A percentile compares a stretch with the other conserved stretches of the same genome.
These are phyloP conservation scores for Podospora bellae-mahoneyi DNA, from an alignment of 495 filamentous ascomycete species.

Conservation along the genomic window DNA sequence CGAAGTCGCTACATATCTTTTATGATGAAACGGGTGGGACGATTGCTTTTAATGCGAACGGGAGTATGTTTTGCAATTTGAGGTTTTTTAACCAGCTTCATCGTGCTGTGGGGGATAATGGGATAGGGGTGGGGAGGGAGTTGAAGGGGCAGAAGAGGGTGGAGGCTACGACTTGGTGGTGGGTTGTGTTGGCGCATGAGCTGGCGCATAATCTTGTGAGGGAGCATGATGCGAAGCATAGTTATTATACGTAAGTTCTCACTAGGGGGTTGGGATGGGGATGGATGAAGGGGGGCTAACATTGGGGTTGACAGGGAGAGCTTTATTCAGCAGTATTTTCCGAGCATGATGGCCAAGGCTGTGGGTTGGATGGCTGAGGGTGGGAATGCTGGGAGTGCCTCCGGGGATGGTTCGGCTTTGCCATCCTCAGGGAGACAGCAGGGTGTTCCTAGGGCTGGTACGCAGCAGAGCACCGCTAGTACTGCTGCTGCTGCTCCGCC, in stretches of 20 bases:
- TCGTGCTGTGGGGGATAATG: conserved; percentile 27
- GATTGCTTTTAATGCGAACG: conserved; percentile 82
- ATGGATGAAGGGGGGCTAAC: background rate
- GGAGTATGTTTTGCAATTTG: conserved; percentile 90
- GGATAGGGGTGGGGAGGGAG: background rate
- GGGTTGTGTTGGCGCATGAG: conserved; percentile 86
- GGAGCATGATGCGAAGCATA: conserved; percentile 76
- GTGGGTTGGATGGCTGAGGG: conserved; percentile 19
- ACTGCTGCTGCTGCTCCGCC: background rate
- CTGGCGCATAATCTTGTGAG: conserved; percentile 87
- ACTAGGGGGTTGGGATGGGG: background rate
- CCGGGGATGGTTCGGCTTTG: background rate
- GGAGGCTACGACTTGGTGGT: conserved; percentile 84
- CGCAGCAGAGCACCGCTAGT: background rate
- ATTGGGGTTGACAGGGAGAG: conserved; percentile 37
- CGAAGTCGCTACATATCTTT: conserved; percentile 72
- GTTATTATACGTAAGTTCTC: conserved; percentile 67
- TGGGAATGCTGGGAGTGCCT: background rate
- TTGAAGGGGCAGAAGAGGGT: conserved; percentile 40
- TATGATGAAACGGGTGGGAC: conserved; percentile 73
- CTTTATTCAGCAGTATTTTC: conserved; percentile 50
- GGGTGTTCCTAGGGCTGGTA: background rate
- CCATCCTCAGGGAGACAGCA: background rate
- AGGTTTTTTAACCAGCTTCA: conserved; percentile 83
- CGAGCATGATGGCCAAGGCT: conserved; percentile 45